phyloP scores from a whole-genome alignment of 2,329 filamentous ascomycete species.

The Penicillium italicum region DNA sequence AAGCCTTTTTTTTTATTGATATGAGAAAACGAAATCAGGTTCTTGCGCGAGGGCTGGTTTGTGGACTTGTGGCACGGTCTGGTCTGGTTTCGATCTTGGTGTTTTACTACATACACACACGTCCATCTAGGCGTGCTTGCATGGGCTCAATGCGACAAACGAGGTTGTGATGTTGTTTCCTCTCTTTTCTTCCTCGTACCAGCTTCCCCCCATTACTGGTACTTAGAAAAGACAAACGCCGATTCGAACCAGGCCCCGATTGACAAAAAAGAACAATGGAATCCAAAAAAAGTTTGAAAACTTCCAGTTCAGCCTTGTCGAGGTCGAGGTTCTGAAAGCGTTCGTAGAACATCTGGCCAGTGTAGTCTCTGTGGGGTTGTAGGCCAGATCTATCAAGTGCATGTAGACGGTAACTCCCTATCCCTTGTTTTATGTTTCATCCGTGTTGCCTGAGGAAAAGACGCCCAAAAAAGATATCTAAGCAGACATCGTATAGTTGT shows the following conservation, averaged over 20 bases:
- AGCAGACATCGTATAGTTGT: neutral
- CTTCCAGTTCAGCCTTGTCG: constrained; percentile 24
- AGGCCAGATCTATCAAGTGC: neutral
- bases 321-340: constrained; percentile 8
- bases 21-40: constrained; percentile 28
- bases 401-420: neutral
- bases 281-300: constrained; percentile 30
- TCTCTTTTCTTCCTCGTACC: constrained; percentile 16
- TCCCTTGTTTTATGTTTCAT: too few species aligned
- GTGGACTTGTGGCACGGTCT: constrained; percentile 24
- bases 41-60: constrained; percentile 25
- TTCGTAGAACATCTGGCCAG: constrained; percentile 7
- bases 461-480: neutral
- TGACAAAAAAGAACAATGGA: constrained; percentile 28
- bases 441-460: too few species aligned
- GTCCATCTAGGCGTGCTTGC: constrained; percentile 24
- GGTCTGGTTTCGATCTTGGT: constrained; percentile 27
- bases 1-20: constrained; percentile 20
- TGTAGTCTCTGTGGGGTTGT: constrained; percentile 6
- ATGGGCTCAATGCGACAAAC: constrained; percentile 35
- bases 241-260: constrained; percentile 17
- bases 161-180: constrained; percentile 30
- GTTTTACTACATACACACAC: constrained; percentile 29
- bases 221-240: constrained; percentile 18
- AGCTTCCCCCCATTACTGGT: constrained; percentile 9